Evolutionary conservation across 352 stramenopile species (phyloP).

Genomic region (Globisporangium spinosum): DNA sequence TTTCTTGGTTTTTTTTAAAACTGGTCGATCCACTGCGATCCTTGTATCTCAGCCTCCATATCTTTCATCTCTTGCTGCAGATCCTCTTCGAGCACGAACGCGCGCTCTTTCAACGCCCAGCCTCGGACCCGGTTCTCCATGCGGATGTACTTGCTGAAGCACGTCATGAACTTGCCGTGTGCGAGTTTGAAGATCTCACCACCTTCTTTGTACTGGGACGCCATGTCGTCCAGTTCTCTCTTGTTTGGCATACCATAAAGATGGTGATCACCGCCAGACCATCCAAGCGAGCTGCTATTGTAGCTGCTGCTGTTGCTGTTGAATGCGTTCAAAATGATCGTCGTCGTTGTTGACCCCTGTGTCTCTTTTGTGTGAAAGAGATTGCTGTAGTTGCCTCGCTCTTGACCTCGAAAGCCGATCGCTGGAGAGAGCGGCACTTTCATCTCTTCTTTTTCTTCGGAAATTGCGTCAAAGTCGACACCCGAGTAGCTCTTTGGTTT

Average conservation of each 20-base stretch:
- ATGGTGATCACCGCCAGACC: neutral
- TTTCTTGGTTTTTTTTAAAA: slow-evolving; percentile 3
- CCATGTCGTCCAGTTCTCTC: slow-evolving; percentile 30
- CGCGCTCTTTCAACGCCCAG: slow-evolving; percentile 47
- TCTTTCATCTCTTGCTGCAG: slow-evolving; percentile 50
- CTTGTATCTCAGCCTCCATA: slow-evolving; percentile 21
- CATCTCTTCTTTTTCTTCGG: slow-evolving; percentile 1
- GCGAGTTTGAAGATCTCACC: slow-evolving; percentile 39
- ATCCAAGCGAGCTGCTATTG: neutral
- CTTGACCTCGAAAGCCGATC: neutral
- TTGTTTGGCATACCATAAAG: slow-evolving; percentile 22
- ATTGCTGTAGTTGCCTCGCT: neutral
- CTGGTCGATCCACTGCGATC: slow-evolving; percentile 19
- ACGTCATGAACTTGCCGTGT: slow-evolving; percentile 42
- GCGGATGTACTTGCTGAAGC: slow-evolving; percentile 58
- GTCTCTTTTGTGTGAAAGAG: neutral
- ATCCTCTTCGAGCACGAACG: slow-evolving; percentile 59
- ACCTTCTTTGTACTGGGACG: slow-evolving; percentile 36
- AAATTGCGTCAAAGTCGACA: slow-evolving; percentile 6
- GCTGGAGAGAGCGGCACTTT: slow-evolving; percentile 7
- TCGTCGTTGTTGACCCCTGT: neutral
- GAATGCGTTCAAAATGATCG: neutral
- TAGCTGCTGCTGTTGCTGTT: neutral
- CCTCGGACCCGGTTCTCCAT: slow-evolving; percentile 43
- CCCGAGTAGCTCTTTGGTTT: slow-evolving; percentile 13